A percentile compares a stretch with the other conserved stretches of the same genome.
These are phyloP conservation scores for Osmanthus fragrans DNA, from an alignment of 257 asterid species.

Conservation along the genomic window DNA sequence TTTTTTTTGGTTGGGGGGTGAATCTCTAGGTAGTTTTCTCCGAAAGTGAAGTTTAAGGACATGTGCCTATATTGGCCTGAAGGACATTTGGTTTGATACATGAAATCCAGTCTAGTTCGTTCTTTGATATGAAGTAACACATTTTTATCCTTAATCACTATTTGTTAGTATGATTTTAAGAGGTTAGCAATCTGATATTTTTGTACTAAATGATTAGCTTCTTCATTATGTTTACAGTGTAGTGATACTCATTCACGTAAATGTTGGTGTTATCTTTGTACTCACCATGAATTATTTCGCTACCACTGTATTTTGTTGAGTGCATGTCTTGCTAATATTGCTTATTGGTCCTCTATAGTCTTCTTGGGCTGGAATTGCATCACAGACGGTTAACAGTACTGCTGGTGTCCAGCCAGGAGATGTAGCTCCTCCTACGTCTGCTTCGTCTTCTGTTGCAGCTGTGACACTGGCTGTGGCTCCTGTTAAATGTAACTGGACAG, in stretches of 20 bases:
- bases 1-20: too few relatives aligned
- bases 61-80: neutral
- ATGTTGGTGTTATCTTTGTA: neutral
- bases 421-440: conserved; percentile 40
- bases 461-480: conserved; percentile 30
- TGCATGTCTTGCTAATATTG: conserved; percentile 2
- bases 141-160: neutral
- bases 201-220: conserved; percentile 1
- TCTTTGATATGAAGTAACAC: neutral
- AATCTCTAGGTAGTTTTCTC: neutral
- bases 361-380: conserved; percentile 59
- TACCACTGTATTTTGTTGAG: neutral
- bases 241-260: neutral
- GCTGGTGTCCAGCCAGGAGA: conserved; percentile 45
- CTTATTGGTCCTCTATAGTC: conserved; percentile 36
- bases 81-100: neutral
- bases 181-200: neutral
- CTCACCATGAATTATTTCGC: neutral
- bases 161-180: conserved; percentile 12
- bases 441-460: conserved; percentile 33
- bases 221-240: neutral
- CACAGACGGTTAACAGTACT: conserved; percentile 44
- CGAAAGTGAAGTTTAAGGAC: neutral
- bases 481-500: conserved; percentile 73
- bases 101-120: neutral